Evolutionary conservation across 306 rosid species (phyloP).

Genomic region (Mucuna pruriens): DNA sequence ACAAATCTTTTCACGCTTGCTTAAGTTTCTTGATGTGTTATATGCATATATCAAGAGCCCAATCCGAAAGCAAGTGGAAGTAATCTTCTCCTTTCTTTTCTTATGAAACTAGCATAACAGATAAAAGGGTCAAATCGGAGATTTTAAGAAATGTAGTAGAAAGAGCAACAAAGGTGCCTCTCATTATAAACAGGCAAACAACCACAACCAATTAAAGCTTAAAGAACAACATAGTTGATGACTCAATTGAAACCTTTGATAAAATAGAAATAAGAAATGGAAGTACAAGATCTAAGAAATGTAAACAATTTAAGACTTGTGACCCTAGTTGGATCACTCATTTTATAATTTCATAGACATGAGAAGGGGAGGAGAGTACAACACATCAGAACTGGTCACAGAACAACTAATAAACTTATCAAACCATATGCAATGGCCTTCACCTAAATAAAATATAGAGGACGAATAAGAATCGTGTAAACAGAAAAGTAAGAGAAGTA

Average conservation of each 20-base stretch:
- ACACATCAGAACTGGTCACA: slow-evolving; percentile 13
- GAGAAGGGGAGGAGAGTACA: not conserved
- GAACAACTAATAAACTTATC: slow-evolving; percentile 13
- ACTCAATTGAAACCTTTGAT: slow-evolving; percentile 1
- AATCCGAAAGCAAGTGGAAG: slow-evolving; percentile 7
- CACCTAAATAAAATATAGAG: not conserved
- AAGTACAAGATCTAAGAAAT: not conserved
- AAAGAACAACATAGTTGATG: slow-evolving; percentile 8
- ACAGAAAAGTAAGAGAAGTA: not conserved
- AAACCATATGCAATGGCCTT: not conserved
- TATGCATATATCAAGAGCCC: slow-evolving; percentile 6
- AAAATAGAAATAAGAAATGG: not conserved
- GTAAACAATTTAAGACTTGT: slow-evolving; percentile 1
- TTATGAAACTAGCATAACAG: not conserved
- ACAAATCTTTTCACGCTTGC: slow-evolving; percentile 12
- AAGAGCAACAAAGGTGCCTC: slow-evolving; percentile 11
- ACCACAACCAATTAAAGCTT: slow-evolving; percentile 3
- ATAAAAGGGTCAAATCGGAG: not conserved
- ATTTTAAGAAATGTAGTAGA: slow-evolving; percentile 7
- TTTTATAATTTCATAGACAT: not conserved
- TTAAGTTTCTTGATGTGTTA: not conserved
- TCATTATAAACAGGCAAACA: not conserved
- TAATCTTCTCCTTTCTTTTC: slow-evolving; percentile 1
- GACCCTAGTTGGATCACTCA: not conserved
- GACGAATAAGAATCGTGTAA: slow-evolving; percentile 25